These are phyloP conservation scores for Scytalidium lignicola DNA, from an alignment of 2,329 filamentous ascomycete species.

Conservation along the genomic window DNA sequence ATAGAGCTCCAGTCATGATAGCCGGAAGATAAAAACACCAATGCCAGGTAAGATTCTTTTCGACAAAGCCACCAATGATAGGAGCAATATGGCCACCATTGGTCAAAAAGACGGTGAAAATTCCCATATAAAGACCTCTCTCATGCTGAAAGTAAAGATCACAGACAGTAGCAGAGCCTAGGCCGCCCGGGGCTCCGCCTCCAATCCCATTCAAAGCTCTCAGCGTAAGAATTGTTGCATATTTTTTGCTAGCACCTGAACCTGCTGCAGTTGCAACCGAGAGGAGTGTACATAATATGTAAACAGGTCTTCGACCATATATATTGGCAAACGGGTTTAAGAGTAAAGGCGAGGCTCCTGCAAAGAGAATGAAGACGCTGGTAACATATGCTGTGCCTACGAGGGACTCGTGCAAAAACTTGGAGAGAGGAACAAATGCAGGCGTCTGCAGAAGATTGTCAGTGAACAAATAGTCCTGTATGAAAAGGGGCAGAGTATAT, in stretches of 20 bases:
- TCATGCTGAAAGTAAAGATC: conserved; percentile 30
- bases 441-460: too few species aligned
- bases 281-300: conserved; percentile 18
- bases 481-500: neutral
- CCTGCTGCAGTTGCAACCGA: conserved; percentile 16
- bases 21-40: conserved; percentile 48
- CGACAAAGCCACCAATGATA: conserved; percentile 73
- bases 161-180: conserved; percentile 27
- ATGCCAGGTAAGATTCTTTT: conserved; percentile 71
- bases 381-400: conserved; percentile 20
- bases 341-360: conserved; percentile 11
- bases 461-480: conserved; percentile 9
- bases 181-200: conserved; percentile 23
- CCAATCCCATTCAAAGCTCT: conserved; percentile 26
- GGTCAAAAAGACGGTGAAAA: conserved; percentile 25
- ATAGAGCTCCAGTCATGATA: conserved; percentile 23
- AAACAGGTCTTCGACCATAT: conserved; percentile 20
- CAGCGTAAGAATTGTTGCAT: conserved; percentile 15
- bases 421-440: conserved; percentile 18
- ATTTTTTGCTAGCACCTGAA: conserved; percentile 14
- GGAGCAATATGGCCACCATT: conserved; percentile 28
- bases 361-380: conserved; percentile 26
- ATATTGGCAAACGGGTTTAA: conserved; percentile 19
- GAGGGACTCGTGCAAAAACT: conserved; percentile 16
- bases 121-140: conserved; percentile 25